Base-by-base conservation (phyloP, 2,329 filamentous ascomycete species). In the Arthrobotrys sinensis region DNA sequence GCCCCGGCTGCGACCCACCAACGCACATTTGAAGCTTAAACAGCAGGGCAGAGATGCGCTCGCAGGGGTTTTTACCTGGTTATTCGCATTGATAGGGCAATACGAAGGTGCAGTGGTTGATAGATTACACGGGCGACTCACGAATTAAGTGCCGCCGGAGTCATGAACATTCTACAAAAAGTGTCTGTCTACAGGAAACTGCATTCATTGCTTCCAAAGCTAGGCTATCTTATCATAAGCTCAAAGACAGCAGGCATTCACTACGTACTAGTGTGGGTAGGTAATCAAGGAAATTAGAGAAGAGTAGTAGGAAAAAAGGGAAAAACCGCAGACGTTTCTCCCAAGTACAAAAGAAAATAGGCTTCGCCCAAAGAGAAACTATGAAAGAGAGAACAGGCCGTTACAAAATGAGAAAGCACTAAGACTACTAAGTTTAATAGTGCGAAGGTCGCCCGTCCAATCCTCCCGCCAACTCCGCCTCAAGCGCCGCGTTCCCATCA, bases 391-490 rank as follows among this genome's bases (percentile, higher is more conserved):
- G 36, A 65, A 48, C 16, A 7, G 3, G 43, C 28, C 43, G 32
- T 21, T 34, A 65, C 24, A 12, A 36, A 36, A 50, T 65, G 34
- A 6, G 12, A 66, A n/a, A 66, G 7, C 4, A 4, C 24, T 28
- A 34, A n/a, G 2, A 4, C 24, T 28, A 34, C 12, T 7, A 48
- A n/a, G 5, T 48, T 60, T 76, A 81, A 16, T 80, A 69, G 55
- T 60, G 67, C 71, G 79, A 80, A 80, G 82, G 43, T 16, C 62
- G 50, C 21, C 86, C 87, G 82, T 91, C 90, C 81, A 90, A 86
- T 19, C 90, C 88, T 32, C 87, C 87, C 34, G 88, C 88, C 46
- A 91, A 85, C 77, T 90, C 89, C 32, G 88, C 88, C 84, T 91
- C 89, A 19, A 91, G 85, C 3, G 86, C 87, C 48, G 75, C 77